Evolutionary conservation across 345 rosid genomes (phyloP).

Genomic region (Linum trigynum): DNA sequence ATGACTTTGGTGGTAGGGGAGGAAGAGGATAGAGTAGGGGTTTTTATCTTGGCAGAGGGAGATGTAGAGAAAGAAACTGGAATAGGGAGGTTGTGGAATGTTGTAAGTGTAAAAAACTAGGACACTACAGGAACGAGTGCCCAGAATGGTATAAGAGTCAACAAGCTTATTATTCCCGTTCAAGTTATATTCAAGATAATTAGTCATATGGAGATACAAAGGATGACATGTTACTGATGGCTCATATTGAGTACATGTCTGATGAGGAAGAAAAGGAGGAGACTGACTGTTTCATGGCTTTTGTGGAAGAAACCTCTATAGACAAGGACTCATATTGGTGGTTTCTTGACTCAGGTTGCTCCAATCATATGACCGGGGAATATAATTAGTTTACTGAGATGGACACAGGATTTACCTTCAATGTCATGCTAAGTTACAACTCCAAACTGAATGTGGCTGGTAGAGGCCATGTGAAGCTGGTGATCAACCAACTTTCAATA

Average conservation of each 20-base stretch:
- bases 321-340: not conserved
- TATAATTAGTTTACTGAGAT: too few species aligned
- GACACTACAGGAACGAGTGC: not conserved
- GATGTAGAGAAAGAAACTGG: not conserved
- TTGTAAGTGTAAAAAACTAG: not conserved
- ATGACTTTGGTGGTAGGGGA: too few species aligned
- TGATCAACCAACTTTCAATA: too few species aligned
- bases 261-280: not conserved
- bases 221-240: not conserved
- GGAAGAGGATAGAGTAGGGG: too few species aligned
- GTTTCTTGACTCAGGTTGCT: too few species aligned
- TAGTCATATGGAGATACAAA: not conserved
- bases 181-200: too few species aligned
- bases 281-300: not conserved
- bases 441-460: too few species aligned
- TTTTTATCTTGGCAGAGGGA: too few species aligned
- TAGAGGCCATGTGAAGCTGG: too few species aligned
- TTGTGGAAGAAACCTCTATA: not conserved
- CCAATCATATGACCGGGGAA: too few species aligned
- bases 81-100: not conserved
- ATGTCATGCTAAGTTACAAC: too few species aligned
- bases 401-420: too few species aligned
- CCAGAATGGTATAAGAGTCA: not conserved
- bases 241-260: not conserved
- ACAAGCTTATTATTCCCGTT: not conserved